Evolutionary conservation across 108 stramenopile genomes (phyloP), one percentile per base, ranked within the genome.

Genomic region (Conticribra guillardii): DNA sequence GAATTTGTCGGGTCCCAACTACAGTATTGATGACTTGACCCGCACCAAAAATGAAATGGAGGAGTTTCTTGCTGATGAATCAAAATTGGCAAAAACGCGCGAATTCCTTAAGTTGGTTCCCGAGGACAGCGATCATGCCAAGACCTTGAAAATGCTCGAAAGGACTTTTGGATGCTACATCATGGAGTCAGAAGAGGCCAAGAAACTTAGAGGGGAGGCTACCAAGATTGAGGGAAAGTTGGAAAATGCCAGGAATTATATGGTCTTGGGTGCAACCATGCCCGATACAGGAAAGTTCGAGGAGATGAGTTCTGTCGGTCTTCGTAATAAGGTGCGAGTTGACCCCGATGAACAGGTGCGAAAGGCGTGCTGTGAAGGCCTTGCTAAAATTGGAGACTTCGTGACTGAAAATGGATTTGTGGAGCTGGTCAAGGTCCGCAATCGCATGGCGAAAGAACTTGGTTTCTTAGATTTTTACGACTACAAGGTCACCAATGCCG

Each of bases 41-140:
- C 64, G 74, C 29, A 88, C 89, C 24, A 91, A 91, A 70, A 52
- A 30, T n/a, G 87, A 82, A 22, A 85, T 91, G 87, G 87, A 91
- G 65, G 76, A 61, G 28, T 72, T 91, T 28, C 60, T 91, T 0
- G 74, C 83, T 4, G 85, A 91, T 56, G 71, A 64, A 15, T 50
- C 47, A 0, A 73, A 65, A 18, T 37, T 88, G 14, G 48, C 69
- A 29, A 64, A 82, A 31, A 85, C 86, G 7, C 30, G 75, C n/a
- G 52, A 71, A 3, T 52, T 82, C 18, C 64, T 67, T 2, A 37
- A 67, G 4, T n/a, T 59, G 15, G 70, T 83, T 2, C 49, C 58
- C 16, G 60, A 46, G 17, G 60, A 77, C 26, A 74, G 67, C 21
- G 21, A 23, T 4, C 54, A 72, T 4, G 79, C 54, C 2, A 72